A percentile compares a stretch with the other conserved stretches of the same genome.
Evolutionary conservation across 1,284 basidiomycete species (phyloP).

Genomic region (Microstroma glucosiphilum): DNA sequence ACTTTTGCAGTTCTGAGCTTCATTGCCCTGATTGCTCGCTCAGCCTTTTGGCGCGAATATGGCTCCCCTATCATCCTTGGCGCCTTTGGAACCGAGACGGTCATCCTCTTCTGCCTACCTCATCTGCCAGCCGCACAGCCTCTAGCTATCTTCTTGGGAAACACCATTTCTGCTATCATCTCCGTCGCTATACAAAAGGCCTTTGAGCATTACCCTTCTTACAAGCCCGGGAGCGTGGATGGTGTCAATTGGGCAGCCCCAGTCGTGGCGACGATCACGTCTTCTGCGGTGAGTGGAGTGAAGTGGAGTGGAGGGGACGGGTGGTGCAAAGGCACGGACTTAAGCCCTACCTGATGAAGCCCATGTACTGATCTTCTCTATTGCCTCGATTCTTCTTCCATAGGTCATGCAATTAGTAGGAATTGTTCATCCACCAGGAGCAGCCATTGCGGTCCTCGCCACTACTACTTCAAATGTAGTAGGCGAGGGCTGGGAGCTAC

Average conservation of each 20-base stretch:
- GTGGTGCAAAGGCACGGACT: no score
- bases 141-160: background rate
- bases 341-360: no score
- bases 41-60: background rate
- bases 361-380: no score
- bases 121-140: background rate
- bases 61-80: constrained; percentile 1
- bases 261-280: background rate
- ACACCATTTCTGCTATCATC: background rate
- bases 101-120: constrained; percentile 4
- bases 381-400: no score
- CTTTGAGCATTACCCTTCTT: background rate
- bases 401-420: background rate
- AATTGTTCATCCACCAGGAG: background rate
- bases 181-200: background rate
- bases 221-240: background rate
- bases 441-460: background rate
- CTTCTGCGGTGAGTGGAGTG: no score
- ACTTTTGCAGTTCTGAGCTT: background rate
- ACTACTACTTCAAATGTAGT: background rate
- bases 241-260: constrained; percentile 6
- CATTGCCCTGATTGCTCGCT: background rate
- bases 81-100: background rate
- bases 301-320: no score
- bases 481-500: background rate